These are phyloP conservation scores for Populus hybrid DNA, from an alignment of 441 rosid species.

Conservation along the genomic window DNA sequence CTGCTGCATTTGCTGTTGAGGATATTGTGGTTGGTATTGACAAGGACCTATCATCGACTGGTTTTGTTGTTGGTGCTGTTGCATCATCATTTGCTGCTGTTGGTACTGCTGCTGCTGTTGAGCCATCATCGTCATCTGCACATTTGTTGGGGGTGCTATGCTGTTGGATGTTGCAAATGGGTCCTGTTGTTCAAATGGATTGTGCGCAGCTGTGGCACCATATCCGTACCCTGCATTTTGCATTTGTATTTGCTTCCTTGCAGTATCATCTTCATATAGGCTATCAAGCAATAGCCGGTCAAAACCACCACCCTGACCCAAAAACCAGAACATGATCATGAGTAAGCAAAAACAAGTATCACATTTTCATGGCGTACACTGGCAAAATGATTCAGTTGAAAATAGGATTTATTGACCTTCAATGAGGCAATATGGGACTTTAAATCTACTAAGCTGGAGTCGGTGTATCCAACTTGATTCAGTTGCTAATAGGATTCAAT, in stretches of 20 bases:
- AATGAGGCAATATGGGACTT: neutral
- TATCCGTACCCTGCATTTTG: constrained; percentile 79
- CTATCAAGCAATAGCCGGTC: constrained; percentile 72
- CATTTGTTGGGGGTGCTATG: constrained; percentile 17
- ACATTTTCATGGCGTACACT: neutral
- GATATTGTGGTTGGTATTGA: constrained; percentile 36
- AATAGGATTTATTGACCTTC: neutral
- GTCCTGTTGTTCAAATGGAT: constrained; percentile 70
- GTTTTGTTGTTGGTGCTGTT: constrained; percentile 37
- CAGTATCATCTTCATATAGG: constrained; percentile 72
- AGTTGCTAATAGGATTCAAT: neutral
- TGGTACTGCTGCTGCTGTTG: constrained; percentile 57
- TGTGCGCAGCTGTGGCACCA: constrained; percentile 35
- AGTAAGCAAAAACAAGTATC: neutral
- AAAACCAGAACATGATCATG: neutral
- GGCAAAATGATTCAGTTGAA: neutral
- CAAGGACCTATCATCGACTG: constrained; percentile 34
- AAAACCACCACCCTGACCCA: constrained; percentile 77
- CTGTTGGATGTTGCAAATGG: constrained; percentile 67
- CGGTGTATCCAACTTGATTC: neutral
- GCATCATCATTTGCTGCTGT: constrained; percentile 31
- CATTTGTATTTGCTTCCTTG: constrained; percentile 72
- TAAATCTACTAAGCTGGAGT: neutral
- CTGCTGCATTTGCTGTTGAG: constrained; percentile 27
- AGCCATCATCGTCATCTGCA: constrained; percentile 73